Base-by-base conservation (phyloP, 1,284 basidiomycete species). In the Leucoagaricus sp. region DNA sequence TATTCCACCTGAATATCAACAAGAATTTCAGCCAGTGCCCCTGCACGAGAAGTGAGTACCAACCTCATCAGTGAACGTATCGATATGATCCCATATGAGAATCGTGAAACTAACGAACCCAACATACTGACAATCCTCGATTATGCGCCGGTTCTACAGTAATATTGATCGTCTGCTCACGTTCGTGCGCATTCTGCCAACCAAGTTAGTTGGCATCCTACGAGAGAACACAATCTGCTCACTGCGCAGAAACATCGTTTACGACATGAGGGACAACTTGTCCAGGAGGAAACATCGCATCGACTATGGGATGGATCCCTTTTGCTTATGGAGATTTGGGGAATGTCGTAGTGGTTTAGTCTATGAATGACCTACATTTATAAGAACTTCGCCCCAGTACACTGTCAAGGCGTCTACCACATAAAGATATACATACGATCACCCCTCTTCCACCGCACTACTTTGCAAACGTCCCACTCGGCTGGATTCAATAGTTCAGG, bases 61-160 rank as follows among this genome's bases (percentile, higher is more conserved):
- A 17, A 55, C 53, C 65, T 81, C 79, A 53, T 81, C 78, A 1
- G 65, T 64, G 53, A 82, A 75, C 0, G 80, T 80, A 49, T 78
- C 68, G 26, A 80, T 61, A 60, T 82, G 80, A 57, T 83, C 80
- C 73, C 76, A 82, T 17, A 80, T 60, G 4, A 82, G 63, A 6
- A 79, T 69, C 1, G 75, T 75, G 63, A 78, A 79, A 59, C 76
- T 75, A 2, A 74, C 76, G 40, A 82, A 72, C 12, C 78, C 80
- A 42, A 83, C 72, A 54, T 72, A 78, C 80, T 83, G 38, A 2
- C 48, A 2, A 33, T 10, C n/a, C 28, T 17, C 28, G 33, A n/a
- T 15, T 19, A 19, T 13, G n/a, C n/a, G 4, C 15, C 12, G 26
- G 36, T n/a, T 6, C 13, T 9, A 13, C 28, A 19, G 29, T 1